These are phyloP conservation scores for Penicillium griseofulvum DNA, from an alignment of 2,329 filamentous ascomycete genomes.

Conservation along the genomic window DNA sequence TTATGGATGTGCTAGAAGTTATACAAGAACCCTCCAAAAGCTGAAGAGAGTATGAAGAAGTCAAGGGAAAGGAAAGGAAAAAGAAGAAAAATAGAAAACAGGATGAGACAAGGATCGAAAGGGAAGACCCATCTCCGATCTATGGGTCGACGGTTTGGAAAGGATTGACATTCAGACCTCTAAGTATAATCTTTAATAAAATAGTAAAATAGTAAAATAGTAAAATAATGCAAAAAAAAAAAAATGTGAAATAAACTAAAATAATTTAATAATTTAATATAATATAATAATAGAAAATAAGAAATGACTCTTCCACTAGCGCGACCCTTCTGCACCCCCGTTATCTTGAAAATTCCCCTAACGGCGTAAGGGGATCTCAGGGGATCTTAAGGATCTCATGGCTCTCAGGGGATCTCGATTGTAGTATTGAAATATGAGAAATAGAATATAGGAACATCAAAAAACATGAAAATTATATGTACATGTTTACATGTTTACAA, in stretches of 20 bases:
- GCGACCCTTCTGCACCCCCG: conserved; percentile 27
- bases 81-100: conserved; percentile 5
- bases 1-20: conserved; percentile 16
- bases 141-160: conserved; percentile 26
- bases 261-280: too few relatives aligned
- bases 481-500: too few relatives aligned
- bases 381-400: background rate
- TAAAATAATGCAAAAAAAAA: too few relatives aligned
- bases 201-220: conserved; percentile 5
- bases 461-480: too few relatives aligned
- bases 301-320: conserved; percentile 25
- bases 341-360: conserved; percentile 26
- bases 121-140: conserved; percentile 24
- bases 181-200: conserved; percentile 1
- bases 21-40: background rate
- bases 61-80: conserved; percentile 7
- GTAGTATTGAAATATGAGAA: background rate
- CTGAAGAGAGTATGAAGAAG: conserved; percentile 5
- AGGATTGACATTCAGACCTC: conserved; percentile 25
- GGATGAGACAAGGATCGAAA: conserved; percentile 19
- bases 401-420: conserved; percentile 3
- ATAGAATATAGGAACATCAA: too few relatives aligned
- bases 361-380: conserved; percentile 23
- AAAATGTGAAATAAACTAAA: too few relatives aligned
- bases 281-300: conserved; percentile 16